Conservation (phyloP, 2,329 filamentous ascomycete species). For the Aspergillus ruber region DNA sequence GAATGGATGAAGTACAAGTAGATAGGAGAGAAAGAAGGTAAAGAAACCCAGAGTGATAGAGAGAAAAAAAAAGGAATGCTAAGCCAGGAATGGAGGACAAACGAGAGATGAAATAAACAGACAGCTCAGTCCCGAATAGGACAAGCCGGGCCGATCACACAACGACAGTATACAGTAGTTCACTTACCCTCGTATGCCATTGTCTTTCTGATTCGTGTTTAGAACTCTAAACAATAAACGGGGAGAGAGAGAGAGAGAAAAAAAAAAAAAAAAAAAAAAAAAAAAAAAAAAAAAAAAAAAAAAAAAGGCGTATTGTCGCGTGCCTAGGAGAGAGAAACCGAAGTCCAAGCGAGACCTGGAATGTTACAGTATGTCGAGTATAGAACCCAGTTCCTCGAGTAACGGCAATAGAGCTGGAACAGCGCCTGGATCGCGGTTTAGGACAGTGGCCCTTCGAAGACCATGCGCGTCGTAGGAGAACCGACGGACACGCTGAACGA, state of each 20-base stretch:
- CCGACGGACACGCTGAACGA: no score
- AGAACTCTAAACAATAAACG: slow-evolving; percentile 11
- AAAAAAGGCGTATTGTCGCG: slow-evolving; percentile 28
- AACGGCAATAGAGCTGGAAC: slow-evolving; percentile 21
- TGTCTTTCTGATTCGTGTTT: slow-evolving; percentile 18
- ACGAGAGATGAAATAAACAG: slow-evolving; percentile 37
- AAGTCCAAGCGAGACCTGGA: slow-evolving; percentile 17
- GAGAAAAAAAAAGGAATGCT: slow-evolving; percentile 8
- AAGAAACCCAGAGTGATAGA: slow-evolving; percentile 9
- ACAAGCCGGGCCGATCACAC: slow-evolving; percentile 18
- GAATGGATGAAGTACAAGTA: slow-evolving; percentile 8
- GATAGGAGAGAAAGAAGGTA: slow-evolving; percentile 11
- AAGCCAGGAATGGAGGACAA: slow-evolving; percentile 24
- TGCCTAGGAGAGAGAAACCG: slow-evolving; percentile 19
- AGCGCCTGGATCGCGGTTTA: not conserved
- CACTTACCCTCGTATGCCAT: slow-evolving; percentile 36
- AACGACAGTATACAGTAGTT: not conserved
- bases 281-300: slow-evolving; percentile 11
- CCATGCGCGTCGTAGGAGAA: not conserved
- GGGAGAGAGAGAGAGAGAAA: no score
- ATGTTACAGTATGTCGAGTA: slow-evolving; percentile 38
- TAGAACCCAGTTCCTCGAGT: slow-evolving; percentile 26
- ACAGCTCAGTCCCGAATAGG: slow-evolving; percentile 24
- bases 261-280: no score
- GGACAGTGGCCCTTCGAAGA: not conserved